Conservation (phyloP, 192 early-diverging fungal species). For the Coemansia sp. region DNA sequence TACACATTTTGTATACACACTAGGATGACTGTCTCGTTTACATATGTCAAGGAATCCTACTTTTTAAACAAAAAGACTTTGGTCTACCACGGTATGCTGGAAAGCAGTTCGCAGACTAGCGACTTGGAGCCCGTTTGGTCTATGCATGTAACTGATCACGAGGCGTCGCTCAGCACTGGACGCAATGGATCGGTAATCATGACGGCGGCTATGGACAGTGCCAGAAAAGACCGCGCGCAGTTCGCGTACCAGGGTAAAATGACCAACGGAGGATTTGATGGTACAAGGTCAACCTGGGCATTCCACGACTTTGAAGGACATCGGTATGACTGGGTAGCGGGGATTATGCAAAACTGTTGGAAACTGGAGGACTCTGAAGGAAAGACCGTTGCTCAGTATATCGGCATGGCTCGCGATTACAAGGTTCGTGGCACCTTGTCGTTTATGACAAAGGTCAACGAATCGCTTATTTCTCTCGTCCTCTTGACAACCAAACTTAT, state of each 20-base stretch:
- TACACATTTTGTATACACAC: background rate
- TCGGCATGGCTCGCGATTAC: constrained; percentile 32
- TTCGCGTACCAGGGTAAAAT: constrained; percentile 28
- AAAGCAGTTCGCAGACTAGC: constrained; percentile 13
- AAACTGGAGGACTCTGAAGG: constrained; percentile 37
- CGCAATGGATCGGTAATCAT: constrained; percentile 13
- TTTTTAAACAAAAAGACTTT: constrained; percentile 37
- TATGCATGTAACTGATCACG: constrained; percentile 17
- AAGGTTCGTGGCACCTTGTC: constrained; percentile 27
- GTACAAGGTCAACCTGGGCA: constrained; percentile 22
- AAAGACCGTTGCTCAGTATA: constrained; percentile 26
- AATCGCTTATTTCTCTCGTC: constrained; percentile 31
- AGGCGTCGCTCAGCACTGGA: constrained; percentile 6
- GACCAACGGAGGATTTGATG: constrained; percentile 32
- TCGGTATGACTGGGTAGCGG: constrained; percentile 39
- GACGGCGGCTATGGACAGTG: constrained; percentile 21
- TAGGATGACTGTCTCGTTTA: constrained; percentile 34
- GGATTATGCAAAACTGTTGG: constrained; percentile 48
- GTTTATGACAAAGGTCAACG: constrained; percentile 28
- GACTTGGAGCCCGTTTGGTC: constrained; percentile 39
- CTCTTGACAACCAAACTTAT: constrained; percentile 25
- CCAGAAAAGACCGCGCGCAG: constrained; percentile 17
- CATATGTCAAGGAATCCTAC: constrained; percentile 38
- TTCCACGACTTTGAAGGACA: constrained; percentile 39
- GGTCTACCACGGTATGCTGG: constrained; percentile 29